Percentiles rank a stretch among this genome's conserved stretches.
Evolutionary conservation across 2,329 filamentous ascomycete species (phyloP).

Genomic region (Domatiomyces globalis): DNA sequence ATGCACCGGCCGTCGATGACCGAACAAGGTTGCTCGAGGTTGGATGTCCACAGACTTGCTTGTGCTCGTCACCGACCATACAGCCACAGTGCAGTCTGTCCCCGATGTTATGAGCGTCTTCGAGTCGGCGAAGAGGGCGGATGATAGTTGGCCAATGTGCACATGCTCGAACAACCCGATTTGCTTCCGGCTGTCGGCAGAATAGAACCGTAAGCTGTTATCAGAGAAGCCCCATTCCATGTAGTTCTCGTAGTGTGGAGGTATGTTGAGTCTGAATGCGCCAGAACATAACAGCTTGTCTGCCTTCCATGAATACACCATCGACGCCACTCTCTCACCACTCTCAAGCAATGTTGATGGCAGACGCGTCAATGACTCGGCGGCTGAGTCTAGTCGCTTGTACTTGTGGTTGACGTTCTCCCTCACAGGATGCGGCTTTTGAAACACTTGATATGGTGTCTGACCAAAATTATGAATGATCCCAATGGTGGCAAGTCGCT

Average conservation of each 20-base stretch:
- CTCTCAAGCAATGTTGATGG: conserved; percentile 54
- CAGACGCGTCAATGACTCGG: conserved; percentile 61
- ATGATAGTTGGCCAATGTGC: conserved; percentile 78
- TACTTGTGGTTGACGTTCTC: conserved; percentile 53
- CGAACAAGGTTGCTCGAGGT: conserved; percentile 69
- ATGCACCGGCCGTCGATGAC: conserved; percentile 72
- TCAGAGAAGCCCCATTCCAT: conserved; percentile 95
- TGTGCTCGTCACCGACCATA: conserved; percentile 55
- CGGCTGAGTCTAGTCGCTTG: conserved; percentile 61
- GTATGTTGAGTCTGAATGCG: conserved; percentile 72
- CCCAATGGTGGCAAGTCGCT: conserved; percentile 75
- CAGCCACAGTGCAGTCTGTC: conserved; percentile 77
- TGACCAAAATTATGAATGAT: conserved; percentile 99
- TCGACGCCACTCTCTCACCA: conserved; percentile 63
- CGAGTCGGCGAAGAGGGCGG: conserved; percentile 72
- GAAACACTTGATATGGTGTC: conserved; percentile 89
- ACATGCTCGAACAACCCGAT: conserved; percentile 87
- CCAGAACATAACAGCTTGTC: conserved; percentile 74
- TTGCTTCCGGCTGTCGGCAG: conserved; percentile 65
- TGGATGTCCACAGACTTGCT: conserved; percentile 64
- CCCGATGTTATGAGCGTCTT: conserved; percentile 84
- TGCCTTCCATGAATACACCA: conserved; percentile 64
- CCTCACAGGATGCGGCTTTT: conserved; percentile 60
- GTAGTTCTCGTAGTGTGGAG: conserved; percentile 75
- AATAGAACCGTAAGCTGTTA: conserved; percentile 81